These are phyloP conservation scores for Sporothrix pseudoabietina DNA, from an alignment of 2,329 filamentous ascomycete species.

Conservation along the genomic window DNA sequence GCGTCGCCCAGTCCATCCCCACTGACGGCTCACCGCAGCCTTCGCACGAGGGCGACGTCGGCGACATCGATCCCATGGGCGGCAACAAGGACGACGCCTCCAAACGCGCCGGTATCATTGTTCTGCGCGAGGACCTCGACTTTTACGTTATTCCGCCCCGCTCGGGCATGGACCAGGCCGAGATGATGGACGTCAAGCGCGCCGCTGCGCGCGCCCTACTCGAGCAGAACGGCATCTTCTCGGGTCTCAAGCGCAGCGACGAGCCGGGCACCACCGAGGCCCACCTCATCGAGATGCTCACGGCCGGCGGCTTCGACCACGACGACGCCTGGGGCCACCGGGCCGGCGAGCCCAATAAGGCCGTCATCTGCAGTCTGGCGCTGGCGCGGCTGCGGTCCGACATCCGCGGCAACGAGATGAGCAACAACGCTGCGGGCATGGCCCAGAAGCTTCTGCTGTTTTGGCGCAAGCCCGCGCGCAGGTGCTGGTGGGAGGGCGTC, in stretches of 20 bases:
- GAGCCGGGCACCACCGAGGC: conserved; percentile 96
- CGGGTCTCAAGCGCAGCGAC: conserved; percentile 89
- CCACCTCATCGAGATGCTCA: conserved; percentile 98
- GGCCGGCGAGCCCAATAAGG: conserved; percentile 97
- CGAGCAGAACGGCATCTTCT: conserved; percentile 92
- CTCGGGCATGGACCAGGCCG: conserved; percentile 77
- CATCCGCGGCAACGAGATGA: conserved; percentile 75
- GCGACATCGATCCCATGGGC: conserved; percentile 71
- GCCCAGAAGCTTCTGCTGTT: conserved; percentile 96
- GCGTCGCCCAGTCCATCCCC: conserved; percentile 94
- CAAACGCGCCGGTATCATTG: conserved; percentile 96
- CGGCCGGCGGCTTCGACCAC: conserved; percentile 94
- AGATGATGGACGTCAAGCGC: conserved; percentile 96
- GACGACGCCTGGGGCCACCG: conserved; percentile 95
- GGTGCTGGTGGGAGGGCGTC: conserved; percentile 99
- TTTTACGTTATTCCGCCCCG: conserved; percentile 94
- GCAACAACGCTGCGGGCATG: conserved; percentile 88
- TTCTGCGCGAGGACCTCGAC: conserved; percentile 91
- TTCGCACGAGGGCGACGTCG: conserved; percentile 66
- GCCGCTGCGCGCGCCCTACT: conserved; percentile 85
- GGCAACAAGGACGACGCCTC: conserved; percentile 72
- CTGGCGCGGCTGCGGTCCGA: conserved; percentile 91
- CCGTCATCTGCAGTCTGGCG: conserved; percentile 94
- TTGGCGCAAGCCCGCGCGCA: conserved; percentile 93
- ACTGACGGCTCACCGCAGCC: conserved; percentile 65